phyloP scores from a whole-genome alignment of 805 yeast species.

The Brettanomyces bruxellensis region DNA sequence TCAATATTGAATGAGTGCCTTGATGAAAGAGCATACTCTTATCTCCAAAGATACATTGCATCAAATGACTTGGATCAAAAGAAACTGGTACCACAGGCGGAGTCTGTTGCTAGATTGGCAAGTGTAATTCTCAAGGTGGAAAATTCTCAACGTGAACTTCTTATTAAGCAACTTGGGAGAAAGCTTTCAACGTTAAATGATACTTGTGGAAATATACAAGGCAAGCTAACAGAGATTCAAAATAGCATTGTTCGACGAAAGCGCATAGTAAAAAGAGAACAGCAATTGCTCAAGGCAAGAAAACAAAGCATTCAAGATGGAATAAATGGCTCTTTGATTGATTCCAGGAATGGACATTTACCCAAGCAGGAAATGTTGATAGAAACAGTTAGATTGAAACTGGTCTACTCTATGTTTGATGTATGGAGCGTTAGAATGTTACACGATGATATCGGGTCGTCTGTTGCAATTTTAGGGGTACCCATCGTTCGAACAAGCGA shows the following conservation, averaged over 20 bases:
- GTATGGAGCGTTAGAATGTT: conserved; percentile 5
- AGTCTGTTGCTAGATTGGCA: conserved; percentile 21
- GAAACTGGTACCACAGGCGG: conserved; percentile 14
- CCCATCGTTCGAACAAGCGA: conserved; percentile 20
- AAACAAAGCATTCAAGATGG: neutral
- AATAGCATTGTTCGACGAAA: no score
- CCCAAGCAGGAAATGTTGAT: neutral
- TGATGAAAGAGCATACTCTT: conserved; percentile 13
- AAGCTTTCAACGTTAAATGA: no score
- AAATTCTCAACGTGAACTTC: conserved; percentile 11
- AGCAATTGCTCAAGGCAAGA: no score
- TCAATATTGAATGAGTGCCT: conserved; percentile 18
- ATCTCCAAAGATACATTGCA: conserved; percentile 10
- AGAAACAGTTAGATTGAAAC: neutral
- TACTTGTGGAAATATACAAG: no score
- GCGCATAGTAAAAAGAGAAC: no score
- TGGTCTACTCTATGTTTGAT: conserved; percentile 1
- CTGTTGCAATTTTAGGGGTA: conserved; percentile 12
- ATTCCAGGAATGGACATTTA: neutral
- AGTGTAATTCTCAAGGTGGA: conserved; percentile 24
- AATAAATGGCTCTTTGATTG: neutral
- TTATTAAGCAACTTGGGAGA: conserved; percentile 4
- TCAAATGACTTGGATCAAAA: neutral
- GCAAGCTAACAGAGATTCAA: no score
- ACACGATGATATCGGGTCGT: conserved; percentile 1